These are phyloP conservation scores for Tetraselmis chui DNA, from an alignment of 139 green algal species.

Conservation along the genomic window DNA sequence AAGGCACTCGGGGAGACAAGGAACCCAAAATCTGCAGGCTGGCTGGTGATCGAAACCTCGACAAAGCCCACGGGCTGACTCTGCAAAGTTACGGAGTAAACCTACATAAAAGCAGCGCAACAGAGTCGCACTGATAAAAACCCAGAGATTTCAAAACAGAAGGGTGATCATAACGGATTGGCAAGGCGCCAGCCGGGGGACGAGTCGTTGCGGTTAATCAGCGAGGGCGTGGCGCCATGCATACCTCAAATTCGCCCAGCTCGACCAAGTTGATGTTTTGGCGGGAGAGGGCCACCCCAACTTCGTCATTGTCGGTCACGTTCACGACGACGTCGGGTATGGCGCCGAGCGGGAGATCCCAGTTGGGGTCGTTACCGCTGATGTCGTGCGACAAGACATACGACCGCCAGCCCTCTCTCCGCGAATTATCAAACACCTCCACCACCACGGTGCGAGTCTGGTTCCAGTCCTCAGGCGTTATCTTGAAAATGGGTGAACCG, in stretches of 20 bases:
- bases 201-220: too few species aligned
- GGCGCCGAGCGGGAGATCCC: background rate
- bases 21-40: background rate
- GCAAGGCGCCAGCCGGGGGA: too few species aligned
- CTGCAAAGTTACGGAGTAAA: background rate
- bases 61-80: background rate
- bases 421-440: background rate
- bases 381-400: background rate
- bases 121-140: too few species aligned
- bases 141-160: too few species aligned
- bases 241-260: background rate
- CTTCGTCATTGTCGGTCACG: background rate
- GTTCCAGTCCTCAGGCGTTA: background rate
- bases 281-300: background rate
- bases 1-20: background rate
- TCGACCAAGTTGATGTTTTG: background rate
- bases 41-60: background rate
- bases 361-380: background rate
- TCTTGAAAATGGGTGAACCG: background rate
- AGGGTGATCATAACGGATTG: too few species aligned
- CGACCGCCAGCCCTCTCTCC: background rate
- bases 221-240: too few species aligned
- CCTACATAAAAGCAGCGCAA: too few species aligned
- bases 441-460: background rate
- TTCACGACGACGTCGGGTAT: background rate